Percentiles rank a stretch among this genome's conserved stretches.
Conservation (phyloP, 2,329 filamentous ascomycete species). For the Cladorrhinum sp. region DNA sequence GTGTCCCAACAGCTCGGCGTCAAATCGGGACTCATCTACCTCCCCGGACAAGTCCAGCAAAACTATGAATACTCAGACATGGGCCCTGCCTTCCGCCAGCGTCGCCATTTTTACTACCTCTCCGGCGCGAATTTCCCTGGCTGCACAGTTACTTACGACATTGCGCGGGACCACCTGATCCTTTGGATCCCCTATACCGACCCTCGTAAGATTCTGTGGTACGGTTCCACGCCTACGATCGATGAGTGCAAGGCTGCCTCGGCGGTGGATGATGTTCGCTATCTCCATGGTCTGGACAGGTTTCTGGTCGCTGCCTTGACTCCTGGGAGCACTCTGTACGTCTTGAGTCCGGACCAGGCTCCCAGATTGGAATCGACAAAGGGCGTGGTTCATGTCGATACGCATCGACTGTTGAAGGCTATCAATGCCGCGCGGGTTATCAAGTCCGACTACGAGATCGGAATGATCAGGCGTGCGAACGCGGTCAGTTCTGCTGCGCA, state of each 20-base stretch:
- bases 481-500: slow-evolving; percentile 74
- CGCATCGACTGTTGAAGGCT: slow-evolving; percentile 57
- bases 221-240: slow-evolving; percentile 57
- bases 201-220: slow-evolving; percentile 59
- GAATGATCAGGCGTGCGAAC: slow-evolving; percentile 77
- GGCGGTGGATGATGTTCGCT: slow-evolving; percentile 70
- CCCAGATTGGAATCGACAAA: slow-evolving; percentile 24
- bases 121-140: slow-evolving; percentile 53
- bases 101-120: slow-evolving; percentile 61
- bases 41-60: slow-evolving; percentile 50
- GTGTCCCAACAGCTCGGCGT: slow-evolving; percentile 50
- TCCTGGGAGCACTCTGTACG: slow-evolving; percentile 41
- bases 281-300: slow-evolving; percentile 45
- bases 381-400: slow-evolving; percentile 44
- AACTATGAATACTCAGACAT: slow-evolving; percentile 59
- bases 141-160: slow-evolving; percentile 56
- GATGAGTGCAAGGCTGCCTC: slow-evolving; percentile 60
- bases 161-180: slow-evolving; percentile 58
- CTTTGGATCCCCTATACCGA: slow-evolving; percentile 73
- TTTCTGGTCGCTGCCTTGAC: slow-evolving; percentile 50
- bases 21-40: slow-evolving; percentile 51
- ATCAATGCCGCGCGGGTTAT: slow-evolving; percentile 78
- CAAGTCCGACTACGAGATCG: slow-evolving; percentile 84
- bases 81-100: slow-evolving; percentile 53
- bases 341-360: slow-evolving; percentile 38